Conservation (phyloP, 352 stramenopile genomes). For the Globisporangium polare region DNA sequence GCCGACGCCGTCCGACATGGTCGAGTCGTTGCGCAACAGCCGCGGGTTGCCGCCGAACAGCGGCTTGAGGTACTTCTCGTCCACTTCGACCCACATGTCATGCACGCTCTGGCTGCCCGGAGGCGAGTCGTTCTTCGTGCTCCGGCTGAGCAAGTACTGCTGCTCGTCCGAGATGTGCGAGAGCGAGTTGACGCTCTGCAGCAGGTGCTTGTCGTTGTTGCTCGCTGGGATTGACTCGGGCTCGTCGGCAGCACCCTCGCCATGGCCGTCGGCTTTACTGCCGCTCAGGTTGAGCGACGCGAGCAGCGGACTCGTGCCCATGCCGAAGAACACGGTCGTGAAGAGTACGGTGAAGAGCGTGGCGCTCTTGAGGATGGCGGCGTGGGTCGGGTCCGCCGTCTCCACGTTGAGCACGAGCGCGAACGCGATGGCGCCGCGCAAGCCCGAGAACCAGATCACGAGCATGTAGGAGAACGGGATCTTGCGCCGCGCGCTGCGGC, state of each 20-base stretch:
- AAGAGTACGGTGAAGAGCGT: constrained; percentile 59
- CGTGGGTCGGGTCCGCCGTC: constrained; percentile 22
- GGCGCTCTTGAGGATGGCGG: constrained; percentile 39
- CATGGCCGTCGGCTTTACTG: background rate
- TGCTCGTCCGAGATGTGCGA: constrained; percentile 5
- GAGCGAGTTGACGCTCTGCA: constrained; percentile 1
- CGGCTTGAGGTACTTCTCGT: constrained; percentile 41
- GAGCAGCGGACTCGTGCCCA: constrained; percentile 39
- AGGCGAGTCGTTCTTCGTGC: constrained; percentile 9
- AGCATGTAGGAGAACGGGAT: constrained; percentile 40
- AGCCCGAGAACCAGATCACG: constrained; percentile 79
- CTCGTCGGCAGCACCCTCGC: background rate
- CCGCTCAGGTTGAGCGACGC: constrained; percentile 16
- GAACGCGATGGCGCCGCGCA: constrained; percentile 82
- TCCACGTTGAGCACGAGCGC: constrained; percentile 42
- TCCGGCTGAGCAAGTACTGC: background rate
- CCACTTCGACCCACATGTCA: constrained; percentile 27
- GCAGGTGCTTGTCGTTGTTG: background rate
- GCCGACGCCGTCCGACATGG: background rate
- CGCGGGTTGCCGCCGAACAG: constrained; percentile 29
- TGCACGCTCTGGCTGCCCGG: constrained; percentile 17
- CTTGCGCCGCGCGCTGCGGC: constrained; percentile 15
- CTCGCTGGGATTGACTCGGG: background rate
- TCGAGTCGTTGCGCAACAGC: constrained; percentile 3
- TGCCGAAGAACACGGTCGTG: constrained; percentile 48